These are phyloP conservation scores for Paraconiothyrium sp. DNA, from an alignment of 2,329 filamentous ascomycete species.

Conservation along the genomic window DNA sequence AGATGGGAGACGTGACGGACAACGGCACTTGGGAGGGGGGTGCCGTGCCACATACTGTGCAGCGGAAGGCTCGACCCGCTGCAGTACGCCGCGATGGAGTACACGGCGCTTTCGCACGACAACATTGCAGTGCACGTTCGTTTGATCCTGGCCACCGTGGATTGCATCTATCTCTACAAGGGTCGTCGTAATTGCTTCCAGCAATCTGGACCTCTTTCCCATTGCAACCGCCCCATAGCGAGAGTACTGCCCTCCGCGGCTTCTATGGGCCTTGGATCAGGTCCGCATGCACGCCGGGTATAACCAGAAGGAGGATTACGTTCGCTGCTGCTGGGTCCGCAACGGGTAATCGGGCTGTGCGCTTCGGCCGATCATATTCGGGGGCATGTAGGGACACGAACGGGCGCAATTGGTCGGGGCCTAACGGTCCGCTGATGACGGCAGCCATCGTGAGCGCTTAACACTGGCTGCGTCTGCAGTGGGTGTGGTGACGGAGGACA, in stretches of 20 bases:
- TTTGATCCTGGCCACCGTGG: background rate
- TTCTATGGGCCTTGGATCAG: background rate
- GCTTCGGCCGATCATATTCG: background rate
- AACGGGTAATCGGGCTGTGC: background rate
- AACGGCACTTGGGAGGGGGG: background rate
- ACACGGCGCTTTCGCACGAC: background rate
- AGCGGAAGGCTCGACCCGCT: background rate
- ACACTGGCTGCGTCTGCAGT: background rate
- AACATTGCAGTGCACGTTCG: background rate
- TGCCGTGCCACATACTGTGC: slow-evolving; percentile 1
- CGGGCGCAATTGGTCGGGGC: background rate
- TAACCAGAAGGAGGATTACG: slow-evolving; percentile 1
- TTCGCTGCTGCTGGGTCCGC: background rate
- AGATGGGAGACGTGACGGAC: background rate
- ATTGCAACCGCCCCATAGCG: background rate
- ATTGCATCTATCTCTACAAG: background rate
- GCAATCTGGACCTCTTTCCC: background rate
- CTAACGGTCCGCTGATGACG: background rate
- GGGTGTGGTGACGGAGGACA: slow-evolving; percentile 1
- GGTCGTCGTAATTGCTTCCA: background rate
- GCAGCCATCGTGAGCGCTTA: background rate
- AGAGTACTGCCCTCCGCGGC: background rate
- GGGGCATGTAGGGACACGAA: background rate
- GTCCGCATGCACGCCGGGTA: background rate
- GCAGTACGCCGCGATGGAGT: background rate